Evolutionary conservation across 345 rosid genomes (phyloP), one percentile per base, ranked within the genome.

Genomic region (Gossypium mustelinum): DNA sequence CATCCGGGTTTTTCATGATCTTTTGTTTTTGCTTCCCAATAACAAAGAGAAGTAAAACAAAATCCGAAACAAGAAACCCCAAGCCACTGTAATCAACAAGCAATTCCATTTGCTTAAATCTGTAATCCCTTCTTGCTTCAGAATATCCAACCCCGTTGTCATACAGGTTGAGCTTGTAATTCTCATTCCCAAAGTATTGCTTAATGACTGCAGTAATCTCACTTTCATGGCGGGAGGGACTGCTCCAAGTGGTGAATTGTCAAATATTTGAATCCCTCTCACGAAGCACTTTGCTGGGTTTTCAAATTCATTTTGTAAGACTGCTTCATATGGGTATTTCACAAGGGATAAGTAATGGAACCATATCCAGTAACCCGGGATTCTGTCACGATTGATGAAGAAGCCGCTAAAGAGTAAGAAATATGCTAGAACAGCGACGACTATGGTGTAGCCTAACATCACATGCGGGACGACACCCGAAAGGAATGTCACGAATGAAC

Each of bases 371-470:
- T 91, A 95, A 2, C 79, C 54, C 0, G 97, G 99, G 63, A 95
- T 95, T 11, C 99, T 82, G 50, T 91, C 92, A 2, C 96, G 87
- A 84, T 81, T 93, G 74, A 93, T 93, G 82, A 95, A 95, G 87
- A 93, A 95, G 11, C 99, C 99, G 70, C 98, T 93, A 80, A 95
- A 91, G 9, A 95, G 91, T 39, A 95, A 79, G 88, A 93, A 95
- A 76, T 95, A 95, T 1, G 99, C 98, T 17, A 95, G 79, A 55
- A 93, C 88, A 0, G 98, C 94, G 0, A 95, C 97, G 29, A 92
- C 97, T 43, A 93, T 90, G 0, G 92, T 91, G 97, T 90, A 95
- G 11, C 99, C 99, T 0, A 95, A 79, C 97, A 93, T 87, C n/a
- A 95, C 99, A 73, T 90, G 87, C 2, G 99, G 98, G 3, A 95